Base-by-base conservation (phyloP, 1,284 basidiomycete genomes). In the Puccinia hordei region DNA sequence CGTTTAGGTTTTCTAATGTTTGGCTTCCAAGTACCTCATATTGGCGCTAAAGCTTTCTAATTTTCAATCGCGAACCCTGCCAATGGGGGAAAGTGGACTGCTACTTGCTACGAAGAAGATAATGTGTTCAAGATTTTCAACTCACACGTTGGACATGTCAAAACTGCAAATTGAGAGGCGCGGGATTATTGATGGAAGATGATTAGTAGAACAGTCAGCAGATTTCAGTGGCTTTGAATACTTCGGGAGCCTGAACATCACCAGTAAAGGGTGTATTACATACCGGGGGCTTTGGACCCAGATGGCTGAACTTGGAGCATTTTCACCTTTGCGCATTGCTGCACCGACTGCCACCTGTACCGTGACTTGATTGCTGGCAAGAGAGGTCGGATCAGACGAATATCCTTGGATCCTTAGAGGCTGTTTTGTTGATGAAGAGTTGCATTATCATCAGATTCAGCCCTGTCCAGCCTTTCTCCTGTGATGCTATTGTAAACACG, bases 351-450 rank as follows among this genome's bases (percentile, higher is more conserved):
- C 41, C 33, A 51, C 68, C 17, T 51, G 35, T 35, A 80, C 69
- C 27, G 69, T 63, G 8, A 80, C 77, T 61, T 59, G 55, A 27
- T 80, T 80, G 10, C 2, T 17, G 17, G 49, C 33, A 41, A 41
- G 59, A 17, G 68, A 49, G 24, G 4, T 49, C 13, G 68, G 27
- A 30, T 73, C 33, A 5, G 35, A 6, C n/a, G 77, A 41, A 13
- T 72, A 63, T 27, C 77, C 77, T 53, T 73, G 69, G n/a, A 80
- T 59, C 2, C 27, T n/a, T 27, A 80, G 57, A 13, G 77, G 69
- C 77, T 80, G n/a, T 12, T 49, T 3, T 13, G 8, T 30, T 27
- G 44, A 24, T 27, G 19, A 53, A 69, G 19, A 17, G 6, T 46
- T 41, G 13, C 13, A 30, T 69, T 13, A 19, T 46, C 30, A 35